A percentile compares a stretch with the other conserved stretches of the same genome.
These are phyloP conservation scores for Eucalyptus sp. DNA, from an alignment of 345 rosid genomes.

Conservation along the genomic window DNA sequence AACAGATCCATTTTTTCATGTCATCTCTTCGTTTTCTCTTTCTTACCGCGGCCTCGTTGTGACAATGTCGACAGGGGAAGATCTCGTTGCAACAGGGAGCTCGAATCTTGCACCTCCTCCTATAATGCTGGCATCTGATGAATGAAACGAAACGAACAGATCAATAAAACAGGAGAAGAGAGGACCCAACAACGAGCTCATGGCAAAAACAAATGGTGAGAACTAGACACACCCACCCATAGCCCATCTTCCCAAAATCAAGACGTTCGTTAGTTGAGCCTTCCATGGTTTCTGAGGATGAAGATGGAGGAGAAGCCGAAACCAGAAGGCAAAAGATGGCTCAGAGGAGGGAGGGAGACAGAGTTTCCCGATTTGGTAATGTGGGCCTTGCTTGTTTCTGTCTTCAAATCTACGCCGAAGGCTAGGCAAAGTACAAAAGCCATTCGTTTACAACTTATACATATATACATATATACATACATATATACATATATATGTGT, in stretches of 20 bases:
- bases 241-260: conserved; percentile 88
- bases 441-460: background rate
- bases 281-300: conserved; percentile 42
- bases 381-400: background rate
- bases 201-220: background rate
- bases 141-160: background rate
- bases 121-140: conserved; percentile 76
- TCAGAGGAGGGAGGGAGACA: background rate
- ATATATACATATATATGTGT: background rate
- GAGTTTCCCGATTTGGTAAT: background rate
- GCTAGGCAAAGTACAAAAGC: background rate
- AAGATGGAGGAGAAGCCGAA: background rate
- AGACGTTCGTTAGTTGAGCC: conserved; percentile 56
- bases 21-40: background rate
- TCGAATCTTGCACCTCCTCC: conserved; percentile 88
- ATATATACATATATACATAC: rapidly evolving
- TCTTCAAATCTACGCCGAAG: background rate
- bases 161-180: background rate
- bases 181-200: background rate
- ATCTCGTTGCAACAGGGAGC: conserved; percentile 96
- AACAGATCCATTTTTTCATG: background rate
- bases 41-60: conserved; percentile 69
- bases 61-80: conserved; percentile 89
- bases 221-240: conserved; percentile 73
- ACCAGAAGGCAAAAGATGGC: background rate